Evolutionary conservation across 2,329 filamentous ascomycete species (phyloP), one percentile per base, ranked within the genome.

Genomic region (Aspergillus novoparasiticus): DNA sequence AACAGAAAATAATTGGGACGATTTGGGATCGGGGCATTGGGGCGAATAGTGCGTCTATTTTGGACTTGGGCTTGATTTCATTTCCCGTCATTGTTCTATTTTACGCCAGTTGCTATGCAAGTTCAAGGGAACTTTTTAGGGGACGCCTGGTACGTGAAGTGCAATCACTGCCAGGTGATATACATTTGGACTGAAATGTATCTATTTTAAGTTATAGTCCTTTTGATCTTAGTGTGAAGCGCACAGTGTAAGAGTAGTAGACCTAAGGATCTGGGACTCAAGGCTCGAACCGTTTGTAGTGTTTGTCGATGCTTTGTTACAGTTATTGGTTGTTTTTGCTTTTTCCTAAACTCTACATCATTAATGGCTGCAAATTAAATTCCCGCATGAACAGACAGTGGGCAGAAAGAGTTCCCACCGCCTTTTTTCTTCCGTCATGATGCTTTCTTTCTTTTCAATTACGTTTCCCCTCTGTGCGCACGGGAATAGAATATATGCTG

Each of bases 21-120:
- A 73, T 73, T 74, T 78, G 73, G 75, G 75, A 68, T 73, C 69
- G 74, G 74, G 75, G 73, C 72, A 76, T 77, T 72, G 71, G 72
- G 75, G 75, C 75, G 75, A 77, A 77, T 72, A 74, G 68, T 77
- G 73, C 75, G 71, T 76, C 71, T 76, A 68, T 74, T 71, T 68
- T 71, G 68, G 68, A 70, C 61, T 72, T 74, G 66, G 68, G 70
- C 72, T 62, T 71, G 68, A 68, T 66, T 64, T 65, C 54, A 55
- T 66, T 61, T 65, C 57, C 65, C 63, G 65, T 64, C 61, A 41
- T 69, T 66, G 67, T 56, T 62, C 56, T 64, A 43, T 57, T 51
- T 58, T 48, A 57, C 59, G 57, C 23, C 28, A 58, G 45, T 57
- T 53, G 58, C 41, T 57, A 53, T 61, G 48, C 59, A 56, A 41